These are phyloP conservation scores for Talaromyces sp. DNA, from an alignment of 2,329 filamentous ascomycete genomes.

Conservation along the genomic window DNA sequence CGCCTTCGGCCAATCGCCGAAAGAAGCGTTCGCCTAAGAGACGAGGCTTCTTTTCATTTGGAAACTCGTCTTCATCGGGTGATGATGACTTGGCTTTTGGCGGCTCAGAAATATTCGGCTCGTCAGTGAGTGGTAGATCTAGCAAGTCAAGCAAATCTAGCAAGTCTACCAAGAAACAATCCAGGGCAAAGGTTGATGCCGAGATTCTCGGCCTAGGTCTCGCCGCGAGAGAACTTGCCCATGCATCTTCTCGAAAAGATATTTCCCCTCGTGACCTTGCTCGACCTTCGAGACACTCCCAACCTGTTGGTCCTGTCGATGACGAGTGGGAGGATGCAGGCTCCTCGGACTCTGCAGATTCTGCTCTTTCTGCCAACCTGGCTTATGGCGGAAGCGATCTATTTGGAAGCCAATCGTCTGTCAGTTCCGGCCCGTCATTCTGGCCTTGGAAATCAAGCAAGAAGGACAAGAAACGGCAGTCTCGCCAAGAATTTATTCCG, in stretches of 20 bases:
- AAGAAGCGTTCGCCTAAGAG: constrained; percentile 43
- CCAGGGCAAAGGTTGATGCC: constrained; percentile 36
- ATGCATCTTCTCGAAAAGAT: constrained; percentile 22
- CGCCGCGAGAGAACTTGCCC: constrained; percentile 39
- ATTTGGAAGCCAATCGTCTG: constrained; percentile 47
- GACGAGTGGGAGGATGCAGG: constrained; percentile 58
- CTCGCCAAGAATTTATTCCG: neutral
- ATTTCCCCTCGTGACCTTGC: constrained; percentile 25
- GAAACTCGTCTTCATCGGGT: constrained; percentile 62
- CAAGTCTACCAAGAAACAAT: constrained; percentile 19
- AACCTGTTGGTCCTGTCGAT: constrained; percentile 35
- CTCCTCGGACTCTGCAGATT: constrained; percentile 50
- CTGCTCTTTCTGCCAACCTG: constrained; percentile 25
- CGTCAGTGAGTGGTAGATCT: constrained; percentile 9
- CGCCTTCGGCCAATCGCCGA: constrained; percentile 51
- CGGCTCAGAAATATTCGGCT: constrained; percentile 49
- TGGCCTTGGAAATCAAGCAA: constrained; percentile 59
- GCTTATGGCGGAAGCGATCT: constrained; percentile 53
- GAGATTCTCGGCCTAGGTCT: constrained; percentile 46
- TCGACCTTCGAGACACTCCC: constrained; percentile 8
- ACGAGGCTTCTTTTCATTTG: constrained; percentile 53
- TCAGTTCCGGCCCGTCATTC: constrained; percentile 49
- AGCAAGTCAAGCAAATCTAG: constrained; percentile 29
- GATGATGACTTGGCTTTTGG: constrained; percentile 67
- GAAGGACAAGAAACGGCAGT: constrained; percentile 32